A percentile compares a stretch with the other conserved stretches of the same genome.
phyloP scores from a whole-genome alignment of 257 asterid genomes.

The Haberlea rhodopensis region DNA sequence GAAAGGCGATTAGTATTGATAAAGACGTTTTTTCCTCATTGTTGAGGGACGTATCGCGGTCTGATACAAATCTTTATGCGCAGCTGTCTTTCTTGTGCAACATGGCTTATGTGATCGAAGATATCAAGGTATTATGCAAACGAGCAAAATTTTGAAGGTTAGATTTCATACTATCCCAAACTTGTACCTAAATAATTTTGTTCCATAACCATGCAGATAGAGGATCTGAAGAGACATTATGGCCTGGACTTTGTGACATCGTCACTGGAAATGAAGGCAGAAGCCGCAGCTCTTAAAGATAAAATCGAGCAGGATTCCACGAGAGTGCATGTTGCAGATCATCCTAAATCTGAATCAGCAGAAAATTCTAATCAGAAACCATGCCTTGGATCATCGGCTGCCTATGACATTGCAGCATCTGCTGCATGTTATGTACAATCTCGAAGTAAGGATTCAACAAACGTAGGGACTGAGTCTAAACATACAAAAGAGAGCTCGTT shows the following conservation, averaged over 20 bases:
- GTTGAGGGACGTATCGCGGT: conserved; percentile 55
- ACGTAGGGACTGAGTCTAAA: conserved; percentile 31
- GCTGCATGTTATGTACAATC: conserved; percentile 79
- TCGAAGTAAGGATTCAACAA: conserved; percentile 36
- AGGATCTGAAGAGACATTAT: conserved; percentile 59
- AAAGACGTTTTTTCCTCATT: conserved; percentile 45
- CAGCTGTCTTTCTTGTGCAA: conserved; percentile 77
- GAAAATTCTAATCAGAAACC: conserved; percentile 24
- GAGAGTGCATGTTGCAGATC: conserved; percentile 7
- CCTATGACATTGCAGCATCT: conserved; percentile 78
- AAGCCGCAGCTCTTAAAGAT: conserved; percentile 46
- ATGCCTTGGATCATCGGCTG: conserved; percentile 40
- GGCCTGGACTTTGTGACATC: conserved; percentile 76
- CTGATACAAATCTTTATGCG: conserved; percentile 65
- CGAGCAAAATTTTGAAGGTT: too few relatives aligned
- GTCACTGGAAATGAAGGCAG: conserved; percentile 67
- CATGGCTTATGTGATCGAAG: conserved; percentile 78
- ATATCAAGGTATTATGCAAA: conserved; percentile 58
- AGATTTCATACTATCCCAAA: too few relatives aligned
- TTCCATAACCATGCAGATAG: conserved; percentile 46
- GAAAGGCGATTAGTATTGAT: conserved; percentile 31
- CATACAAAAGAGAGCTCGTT: conserved; percentile 7
- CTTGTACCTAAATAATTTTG: not conserved
- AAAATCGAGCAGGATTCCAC: conserved; percentile 44
- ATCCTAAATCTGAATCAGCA: conserved; percentile 21